phyloP scores from a whole-genome alignment of 2,329 filamentous ascomycete species.

The Sporothrix globosa region DNA sequence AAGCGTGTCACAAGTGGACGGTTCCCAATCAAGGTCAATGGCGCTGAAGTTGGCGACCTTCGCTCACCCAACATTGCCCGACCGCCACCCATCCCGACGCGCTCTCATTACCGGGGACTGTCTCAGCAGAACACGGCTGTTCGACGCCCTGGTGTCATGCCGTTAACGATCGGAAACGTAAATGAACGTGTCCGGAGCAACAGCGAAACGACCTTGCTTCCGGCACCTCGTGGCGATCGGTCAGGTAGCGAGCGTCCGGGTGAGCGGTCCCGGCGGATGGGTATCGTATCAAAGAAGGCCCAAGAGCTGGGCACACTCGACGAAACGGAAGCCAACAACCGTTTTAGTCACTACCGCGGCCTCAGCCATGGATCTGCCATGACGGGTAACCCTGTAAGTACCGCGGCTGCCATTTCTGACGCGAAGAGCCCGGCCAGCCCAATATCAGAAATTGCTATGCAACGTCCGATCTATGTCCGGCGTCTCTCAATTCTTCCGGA shows the following conservation, averaged over 20 bases:
- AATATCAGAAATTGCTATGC: constrained; percentile 56
- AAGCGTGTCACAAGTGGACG: constrained; percentile 66
- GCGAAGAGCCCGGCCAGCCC: constrained; percentile 62
- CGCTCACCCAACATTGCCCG: constrained; percentile 69
- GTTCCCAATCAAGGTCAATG: constrained; percentile 73
- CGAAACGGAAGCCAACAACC: constrained; percentile 63
- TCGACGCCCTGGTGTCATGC: constrained; percentile 74
- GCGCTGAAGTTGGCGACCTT: constrained; percentile 67
- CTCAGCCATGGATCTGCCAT: constrained; percentile 71
- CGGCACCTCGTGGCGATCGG: constrained; percentile 50
- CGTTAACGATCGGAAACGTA: constrained; percentile 67
- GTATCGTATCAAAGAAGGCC: constrained; percentile 62
- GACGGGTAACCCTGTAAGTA: constrained; percentile 53
- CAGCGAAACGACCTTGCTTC: constrained; percentile 62
- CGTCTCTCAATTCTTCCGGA: constrained; percentile 66
- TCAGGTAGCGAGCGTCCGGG: constrained; percentile 49
- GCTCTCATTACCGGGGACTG: constrained; percentile 77
- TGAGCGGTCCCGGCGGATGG: constrained; percentile 62
- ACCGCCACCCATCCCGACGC: constrained; percentile 75
- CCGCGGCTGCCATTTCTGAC: constrained; percentile 33
- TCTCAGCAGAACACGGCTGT: constrained; percentile 68
- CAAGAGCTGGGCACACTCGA: constrained; percentile 66
- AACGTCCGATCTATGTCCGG: constrained; percentile 65
- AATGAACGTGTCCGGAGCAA: constrained; percentile 70
- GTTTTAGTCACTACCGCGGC: constrained; percentile 68